Base-by-base conservation (phyloP, 768 basidiomycete genomes). In the Agaricus blazei region DNA sequence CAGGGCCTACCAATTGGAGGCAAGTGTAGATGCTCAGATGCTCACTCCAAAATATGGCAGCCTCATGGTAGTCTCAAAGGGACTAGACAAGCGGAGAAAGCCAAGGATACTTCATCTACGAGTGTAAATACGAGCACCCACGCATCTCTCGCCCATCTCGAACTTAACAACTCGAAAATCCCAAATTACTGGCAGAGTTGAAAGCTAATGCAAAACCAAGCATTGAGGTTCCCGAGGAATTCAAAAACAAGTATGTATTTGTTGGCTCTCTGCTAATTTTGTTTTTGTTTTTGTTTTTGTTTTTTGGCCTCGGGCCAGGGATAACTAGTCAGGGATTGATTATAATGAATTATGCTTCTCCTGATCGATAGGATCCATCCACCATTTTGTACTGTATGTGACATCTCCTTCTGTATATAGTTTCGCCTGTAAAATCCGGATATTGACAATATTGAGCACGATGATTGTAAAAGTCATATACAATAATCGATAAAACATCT, bases 121-220 rank as follows among this genome's bases (percentile, higher is more conserved):
- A 97, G 72, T 98, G 95, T 80, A 92, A 91, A 70, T 77, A 79
- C 15, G 62, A 80, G 23, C 79, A 88, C 2, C 90, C 92, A 27
- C 97, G 96, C 67, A 76, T 92, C 40, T 83, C 90, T 9, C 80
- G 95, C n/a, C 94, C 94, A 2, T 93, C 92, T 36, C 82, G 93
- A 41, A 91, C 91, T 1, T 81, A 93, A 62, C 84, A 87, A 68
- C 80, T 98, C 14, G 88, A 93, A 62, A 90, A 91, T 54, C 92
- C 92, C 3, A 75, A 70, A 24, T 48, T 82, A 2, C 71, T 87
- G 7, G 79, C 84, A 3, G 90, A 90, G 68, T 68, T 88, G 38
- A 87, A 82, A 67, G 73, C 76, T 0, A 81, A 85, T 7, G 87
- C 86, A 9, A 84, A 85, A 61, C 90, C 92, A 3, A 83, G 83